A percentile compares a stretch with the other conserved stretches of the same genome.
These are phyloP conservation scores for Chlorella sp. DNA, from an alignment of 139 green algal genomes.

Conservation along the genomic window DNA sequence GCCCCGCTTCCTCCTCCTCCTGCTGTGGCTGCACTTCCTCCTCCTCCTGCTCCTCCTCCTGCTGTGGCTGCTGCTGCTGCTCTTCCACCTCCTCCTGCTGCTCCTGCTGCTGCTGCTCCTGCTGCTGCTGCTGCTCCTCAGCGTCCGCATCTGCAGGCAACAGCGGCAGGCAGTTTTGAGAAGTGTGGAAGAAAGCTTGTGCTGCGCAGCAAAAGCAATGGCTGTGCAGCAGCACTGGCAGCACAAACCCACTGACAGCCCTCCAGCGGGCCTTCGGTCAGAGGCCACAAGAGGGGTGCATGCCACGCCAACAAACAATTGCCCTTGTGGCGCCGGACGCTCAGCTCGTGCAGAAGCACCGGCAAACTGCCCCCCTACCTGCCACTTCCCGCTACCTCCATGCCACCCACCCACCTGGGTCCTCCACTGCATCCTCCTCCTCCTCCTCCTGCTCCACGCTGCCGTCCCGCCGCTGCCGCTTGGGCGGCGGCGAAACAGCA, in stretches of 20 bases:
- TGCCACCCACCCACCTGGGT: background rate
- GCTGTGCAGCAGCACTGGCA: background rate
- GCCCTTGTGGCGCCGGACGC: too few species aligned
- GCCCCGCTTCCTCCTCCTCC: background rate
- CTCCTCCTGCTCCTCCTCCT: background rate
- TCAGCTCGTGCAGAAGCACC: background rate
- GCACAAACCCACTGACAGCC: too few species aligned
- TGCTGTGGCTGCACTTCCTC: background rate
- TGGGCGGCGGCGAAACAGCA: background rate
- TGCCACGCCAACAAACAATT: background rate
- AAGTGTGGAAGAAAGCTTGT: background rate
- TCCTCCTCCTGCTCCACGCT: background rate
- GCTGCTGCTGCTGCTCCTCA: background rate
- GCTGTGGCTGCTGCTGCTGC: background rate
- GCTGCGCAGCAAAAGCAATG: background rate
- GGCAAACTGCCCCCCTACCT: too few species aligned
- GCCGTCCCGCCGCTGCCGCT: background rate
- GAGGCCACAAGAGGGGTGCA: background rate
- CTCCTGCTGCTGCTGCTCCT: background rate
- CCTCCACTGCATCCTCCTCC: slow-evolving; percentile 1
- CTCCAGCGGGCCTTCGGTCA: background rate
- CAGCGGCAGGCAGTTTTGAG: background rate
- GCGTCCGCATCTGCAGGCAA: background rate
- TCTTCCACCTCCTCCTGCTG: background rate
- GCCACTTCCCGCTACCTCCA: background rate